phyloP scores from a whole-genome alignment of 306 rosid genomes.

The Quercus berberidifolia region DNA sequence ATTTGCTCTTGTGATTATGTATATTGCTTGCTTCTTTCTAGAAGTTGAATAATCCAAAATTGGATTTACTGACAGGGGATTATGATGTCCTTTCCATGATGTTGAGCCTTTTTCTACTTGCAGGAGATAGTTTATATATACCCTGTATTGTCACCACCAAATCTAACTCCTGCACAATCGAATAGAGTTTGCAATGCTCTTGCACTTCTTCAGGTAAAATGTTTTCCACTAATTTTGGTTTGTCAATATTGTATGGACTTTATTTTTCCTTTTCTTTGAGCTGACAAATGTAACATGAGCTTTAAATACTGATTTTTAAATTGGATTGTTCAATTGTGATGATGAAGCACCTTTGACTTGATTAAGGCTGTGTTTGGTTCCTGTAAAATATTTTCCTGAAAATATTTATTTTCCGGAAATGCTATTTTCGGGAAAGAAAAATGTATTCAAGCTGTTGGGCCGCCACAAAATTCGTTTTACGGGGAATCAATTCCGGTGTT shows the following conservation, averaged over 20 bases:
- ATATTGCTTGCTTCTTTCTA: background rate
- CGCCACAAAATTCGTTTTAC: too few species aligned
- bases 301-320: background rate
- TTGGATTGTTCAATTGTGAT: background rate
- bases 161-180: slow-evolving; percentile 68
- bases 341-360: background rate
- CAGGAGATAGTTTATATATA: slow-evolving; percentile 83
- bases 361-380: background rate
- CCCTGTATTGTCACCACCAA: slow-evolving; percentile 69
- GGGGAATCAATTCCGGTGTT: too few species aligned
- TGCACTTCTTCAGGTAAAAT: slow-evolving; percentile 82
- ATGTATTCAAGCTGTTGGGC: too few species aligned
- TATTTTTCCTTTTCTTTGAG: background rate
- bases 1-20: background rate
- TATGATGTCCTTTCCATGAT: background rate
- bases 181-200: slow-evolving; percentile 90
- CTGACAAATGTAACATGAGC: background rate
- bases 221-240: background rate
- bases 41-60: background rate
- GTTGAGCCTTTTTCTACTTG: slow-evolving; percentile 8
- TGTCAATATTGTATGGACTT: background rate
- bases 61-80: background rate
- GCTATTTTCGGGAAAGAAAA: too few species aligned
- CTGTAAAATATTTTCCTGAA: too few species aligned
- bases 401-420: too few species aligned